phyloP scores from a whole-genome alignment of 73 alveolate genomes.

The Diophrys sp. region DNA sequence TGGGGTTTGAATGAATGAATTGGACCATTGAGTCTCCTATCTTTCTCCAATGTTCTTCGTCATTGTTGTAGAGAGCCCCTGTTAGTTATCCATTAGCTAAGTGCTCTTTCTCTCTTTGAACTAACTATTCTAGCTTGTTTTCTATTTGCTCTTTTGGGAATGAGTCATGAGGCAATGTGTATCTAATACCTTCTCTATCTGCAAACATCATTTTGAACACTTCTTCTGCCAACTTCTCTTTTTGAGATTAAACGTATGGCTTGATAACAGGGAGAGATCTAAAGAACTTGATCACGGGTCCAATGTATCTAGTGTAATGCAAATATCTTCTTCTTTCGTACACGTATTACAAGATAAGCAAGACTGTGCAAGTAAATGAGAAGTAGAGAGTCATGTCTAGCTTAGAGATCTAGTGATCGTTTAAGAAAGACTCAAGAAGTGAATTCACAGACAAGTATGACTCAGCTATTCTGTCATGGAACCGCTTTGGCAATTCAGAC shows the following conservation, averaged over 20 bases:
- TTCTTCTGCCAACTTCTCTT: neutral
- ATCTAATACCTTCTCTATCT: neutral
- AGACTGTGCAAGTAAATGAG: too few relatives aligned
- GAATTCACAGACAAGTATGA: too few relatives aligned
- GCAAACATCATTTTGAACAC: neutral
- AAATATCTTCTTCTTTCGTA: neutral
- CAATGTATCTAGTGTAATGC: neutral
- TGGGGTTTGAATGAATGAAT: slow-evolving; percentile 1
- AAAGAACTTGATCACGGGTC: neutral
- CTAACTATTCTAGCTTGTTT: neutral
- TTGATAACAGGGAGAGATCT: neutral
- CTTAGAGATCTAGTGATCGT: too few relatives aligned
- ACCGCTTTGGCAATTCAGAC: too few relatives aligned
- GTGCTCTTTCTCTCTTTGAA: neutral
- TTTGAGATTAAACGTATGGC: too few relatives aligned
- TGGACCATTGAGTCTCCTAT: neutral
- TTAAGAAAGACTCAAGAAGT: too few relatives aligned
- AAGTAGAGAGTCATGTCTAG: too few relatives aligned
- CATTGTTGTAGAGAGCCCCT: neutral
- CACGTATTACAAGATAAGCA: neutral
- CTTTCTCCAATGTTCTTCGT: neutral
- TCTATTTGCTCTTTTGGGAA: neutral
- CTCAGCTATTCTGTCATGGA: too few relatives aligned
- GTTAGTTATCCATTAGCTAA: neutral
- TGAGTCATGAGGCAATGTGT: neutral